Conservation (phyloP, 495 filamentous ascomycete genomes). For the Neurospora intermedia region DNA sequence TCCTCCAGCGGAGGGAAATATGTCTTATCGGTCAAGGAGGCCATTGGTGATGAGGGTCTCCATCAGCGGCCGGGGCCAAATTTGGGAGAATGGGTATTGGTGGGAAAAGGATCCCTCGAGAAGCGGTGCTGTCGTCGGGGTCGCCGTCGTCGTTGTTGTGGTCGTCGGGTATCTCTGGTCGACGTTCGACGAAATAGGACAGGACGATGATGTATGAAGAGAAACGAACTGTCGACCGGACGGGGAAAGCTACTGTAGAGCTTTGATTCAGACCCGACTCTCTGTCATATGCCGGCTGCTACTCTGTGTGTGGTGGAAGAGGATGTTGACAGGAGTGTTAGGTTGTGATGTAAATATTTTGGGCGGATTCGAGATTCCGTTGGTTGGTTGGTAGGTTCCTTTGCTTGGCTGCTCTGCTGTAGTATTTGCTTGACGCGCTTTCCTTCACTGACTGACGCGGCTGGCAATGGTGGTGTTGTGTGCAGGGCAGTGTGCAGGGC, state of each 20-base stretch:
- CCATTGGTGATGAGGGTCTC: constrained; percentile 53
- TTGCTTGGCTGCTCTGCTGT: background rate
- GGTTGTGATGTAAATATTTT: background rate
- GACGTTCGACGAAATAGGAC: background rate
- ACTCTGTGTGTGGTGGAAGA: background rate
- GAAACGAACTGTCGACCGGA: background rate
- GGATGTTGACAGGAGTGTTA: background rate
- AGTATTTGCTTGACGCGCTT: constrained; percentile 11
- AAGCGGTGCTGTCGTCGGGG: background rate
- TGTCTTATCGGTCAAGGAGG: constrained; percentile 38
- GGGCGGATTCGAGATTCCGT: background rate
- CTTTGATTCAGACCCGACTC: background rate
- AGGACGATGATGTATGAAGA: background rate
- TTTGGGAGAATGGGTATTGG: background rate
- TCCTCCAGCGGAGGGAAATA: constrained; percentile 40
- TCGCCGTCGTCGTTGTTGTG: background rate
- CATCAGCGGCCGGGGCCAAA: constrained; percentile 14
- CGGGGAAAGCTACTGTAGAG: background rate
- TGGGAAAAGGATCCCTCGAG: background rate
- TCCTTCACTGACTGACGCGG: constrained; percentile 4
- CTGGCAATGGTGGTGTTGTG: constrained; percentile 4
- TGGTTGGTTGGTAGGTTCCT: background rate
- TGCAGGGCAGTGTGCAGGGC: background rate
- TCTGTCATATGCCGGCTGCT: background rate
- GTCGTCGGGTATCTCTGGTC: background rate